Conservation (phyloP, 148 eudicot genomes). For the Polygonum maritimum region DNA sequence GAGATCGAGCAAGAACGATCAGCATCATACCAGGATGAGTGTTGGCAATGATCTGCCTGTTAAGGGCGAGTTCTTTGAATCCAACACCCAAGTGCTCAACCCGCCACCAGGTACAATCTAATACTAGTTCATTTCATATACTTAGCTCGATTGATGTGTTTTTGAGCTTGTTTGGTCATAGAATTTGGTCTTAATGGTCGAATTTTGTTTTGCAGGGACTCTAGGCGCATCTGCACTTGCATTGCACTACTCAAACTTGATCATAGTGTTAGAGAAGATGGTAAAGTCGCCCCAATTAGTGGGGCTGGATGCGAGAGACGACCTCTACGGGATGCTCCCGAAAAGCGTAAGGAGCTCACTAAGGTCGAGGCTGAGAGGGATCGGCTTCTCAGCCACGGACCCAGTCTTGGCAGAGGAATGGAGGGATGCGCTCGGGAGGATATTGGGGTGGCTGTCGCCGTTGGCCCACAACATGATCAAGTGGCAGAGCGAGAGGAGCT, state of each 20-base stretch:
- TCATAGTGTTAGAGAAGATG: conserved; percentile 82
- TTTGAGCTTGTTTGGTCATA: background rate
- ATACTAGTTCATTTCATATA: background rate
- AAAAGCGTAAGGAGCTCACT: conserved; percentile 50
- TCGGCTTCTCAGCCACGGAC: conserved; percentile 66
- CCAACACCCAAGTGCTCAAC: conserved; percentile 28
- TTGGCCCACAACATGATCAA: conserved; percentile 91
- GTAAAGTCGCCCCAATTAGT: conserved; percentile 72
- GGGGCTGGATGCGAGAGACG: conserved; percentile 80
- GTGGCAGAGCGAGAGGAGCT: conserved; percentile 91
- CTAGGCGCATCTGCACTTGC: conserved; percentile 71
- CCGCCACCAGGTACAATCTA: conserved; percentile 4
- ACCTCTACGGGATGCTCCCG: conserved; percentile 78
- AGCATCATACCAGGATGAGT: conserved; percentile 4
- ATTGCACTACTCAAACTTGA: conserved; percentile 77
- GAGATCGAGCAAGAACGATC: conserved; percentile 16
- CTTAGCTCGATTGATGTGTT: background rate
- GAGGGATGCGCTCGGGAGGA: conserved; percentile 75
- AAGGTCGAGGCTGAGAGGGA: conserved; percentile 52
- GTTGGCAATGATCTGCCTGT: conserved; percentile 3
- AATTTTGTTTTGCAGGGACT: conserved; percentile 18
- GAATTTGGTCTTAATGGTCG: background rate
- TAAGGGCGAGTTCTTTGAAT: conserved; percentile 39
- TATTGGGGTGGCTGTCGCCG: conserved; percentile 67
- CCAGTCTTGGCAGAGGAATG: conserved; percentile 73